phyloP scores from a whole-genome alignment of 768 basidiomycete species.

The Boletus insuetus region DNA sequence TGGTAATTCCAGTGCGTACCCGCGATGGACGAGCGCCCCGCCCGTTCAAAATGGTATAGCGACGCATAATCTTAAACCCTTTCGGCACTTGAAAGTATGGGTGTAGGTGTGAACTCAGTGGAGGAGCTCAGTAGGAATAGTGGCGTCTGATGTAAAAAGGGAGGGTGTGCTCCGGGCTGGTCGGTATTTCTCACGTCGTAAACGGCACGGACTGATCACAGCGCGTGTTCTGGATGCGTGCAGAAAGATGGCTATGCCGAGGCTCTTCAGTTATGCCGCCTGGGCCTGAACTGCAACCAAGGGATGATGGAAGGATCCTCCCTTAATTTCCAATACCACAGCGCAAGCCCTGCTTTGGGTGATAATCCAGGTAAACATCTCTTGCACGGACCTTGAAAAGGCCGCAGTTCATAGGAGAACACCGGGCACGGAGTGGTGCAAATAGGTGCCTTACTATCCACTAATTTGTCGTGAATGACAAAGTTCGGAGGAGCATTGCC shows the following conservation, averaged over 20 bases:
- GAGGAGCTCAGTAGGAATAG: not conserved
- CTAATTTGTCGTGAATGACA: no score
- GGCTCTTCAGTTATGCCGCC: not conserved
- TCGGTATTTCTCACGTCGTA: conserved; percentile 8
- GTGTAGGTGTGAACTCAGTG: not conserved
- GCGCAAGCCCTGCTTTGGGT: not conserved
- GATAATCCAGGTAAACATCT: not conserved
- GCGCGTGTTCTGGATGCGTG: not conserved
- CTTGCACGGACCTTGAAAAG: not conserved
- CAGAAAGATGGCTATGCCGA: not conserved
- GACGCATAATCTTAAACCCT: not conserved
- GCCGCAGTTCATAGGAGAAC: not conserved
- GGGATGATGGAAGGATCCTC: not conserved
- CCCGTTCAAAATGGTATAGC: not conserved
- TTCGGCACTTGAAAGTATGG: not conserved
- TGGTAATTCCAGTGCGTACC: not conserved
- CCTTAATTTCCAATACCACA: not conserved
- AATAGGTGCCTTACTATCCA: not conserved
- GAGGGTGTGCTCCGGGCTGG: not conserved
- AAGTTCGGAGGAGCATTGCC: not conserved
- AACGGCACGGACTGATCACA: not conserved
- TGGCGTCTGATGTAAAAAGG: not conserved
- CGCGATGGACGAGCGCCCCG: not conserved
- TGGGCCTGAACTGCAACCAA: no score
- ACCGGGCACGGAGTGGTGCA: not conserved